Evolutionary conservation across 768 basidiomycete genomes (phyloP).

Genomic region (Imleria badia): DNA sequence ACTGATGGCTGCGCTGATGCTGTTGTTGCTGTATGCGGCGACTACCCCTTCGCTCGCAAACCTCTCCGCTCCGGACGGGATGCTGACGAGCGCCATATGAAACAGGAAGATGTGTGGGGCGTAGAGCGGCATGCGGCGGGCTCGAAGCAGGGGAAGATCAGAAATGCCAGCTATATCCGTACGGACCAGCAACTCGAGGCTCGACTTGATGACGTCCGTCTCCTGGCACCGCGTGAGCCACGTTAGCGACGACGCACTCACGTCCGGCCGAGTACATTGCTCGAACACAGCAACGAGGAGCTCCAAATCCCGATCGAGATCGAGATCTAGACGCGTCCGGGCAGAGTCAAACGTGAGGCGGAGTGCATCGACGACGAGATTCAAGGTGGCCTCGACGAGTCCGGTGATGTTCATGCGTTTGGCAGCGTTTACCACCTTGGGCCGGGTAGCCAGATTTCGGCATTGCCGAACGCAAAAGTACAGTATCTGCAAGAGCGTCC

Average conservation of each 20-base stretch:
- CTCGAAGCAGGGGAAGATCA: slow-evolving; percentile 59
- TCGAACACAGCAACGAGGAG: slow-evolving; percentile 81
- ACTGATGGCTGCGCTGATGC: slow-evolving; percentile 73
- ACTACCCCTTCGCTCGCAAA: slow-evolving; percentile 83
- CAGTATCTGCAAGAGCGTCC: slow-evolving; percentile 71
- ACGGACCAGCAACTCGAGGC: slow-evolving; percentile 69
- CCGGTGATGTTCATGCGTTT: slow-evolving; percentile 59
- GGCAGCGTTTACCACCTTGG: slow-evolving; percentile 55
- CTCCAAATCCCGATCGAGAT: slow-evolving; percentile 80
- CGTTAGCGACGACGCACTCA: slow-evolving; percentile 63
- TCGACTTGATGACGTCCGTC: slow-evolving; percentile 71
- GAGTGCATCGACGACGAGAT: slow-evolving; percentile 66
- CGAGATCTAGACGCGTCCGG: slow-evolving; percentile 51
- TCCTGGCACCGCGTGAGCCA: slow-evolving; percentile 86
- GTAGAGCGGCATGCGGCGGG: slow-evolving; percentile 67
- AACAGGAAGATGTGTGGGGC: slow-evolving; percentile 79
- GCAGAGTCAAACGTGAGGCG: slow-evolving; percentile 67
- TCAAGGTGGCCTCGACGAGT: slow-evolving; percentile 61
- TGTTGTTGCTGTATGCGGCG: slow-evolving; percentile 80
- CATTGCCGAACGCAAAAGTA: slow-evolving; percentile 75
- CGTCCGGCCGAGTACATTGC: slow-evolving; percentile 68
- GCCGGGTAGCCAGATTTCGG: slow-evolving; percentile 46
- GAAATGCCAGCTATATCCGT: slow-evolving; percentile 70
- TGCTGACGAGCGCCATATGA: slow-evolving; percentile 80
- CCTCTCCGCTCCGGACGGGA: slow-evolving; percentile 77